Conservation (phyloP, 2,329 filamentous ascomycete genomes). For the Trematosphaeria pertusa region DNA sequence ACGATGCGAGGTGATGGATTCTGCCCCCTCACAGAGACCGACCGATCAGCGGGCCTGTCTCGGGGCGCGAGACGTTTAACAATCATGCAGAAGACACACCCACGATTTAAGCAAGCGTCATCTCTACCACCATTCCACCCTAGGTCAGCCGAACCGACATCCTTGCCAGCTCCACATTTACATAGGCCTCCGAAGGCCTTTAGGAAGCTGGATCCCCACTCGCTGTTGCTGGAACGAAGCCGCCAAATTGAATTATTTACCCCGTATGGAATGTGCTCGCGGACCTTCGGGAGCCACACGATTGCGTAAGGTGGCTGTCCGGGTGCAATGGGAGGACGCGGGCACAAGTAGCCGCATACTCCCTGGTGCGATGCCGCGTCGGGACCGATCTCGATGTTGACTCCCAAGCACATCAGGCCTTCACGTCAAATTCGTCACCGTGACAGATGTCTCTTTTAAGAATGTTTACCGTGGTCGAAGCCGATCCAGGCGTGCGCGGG, state of each 20-base stretch:
- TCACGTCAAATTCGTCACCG: neutral
- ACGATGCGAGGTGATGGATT: slow-evolving; percentile 7
- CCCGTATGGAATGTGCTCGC: too few relatives aligned
- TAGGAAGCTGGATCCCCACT: too few relatives aligned
- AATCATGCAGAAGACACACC: too few relatives aligned
- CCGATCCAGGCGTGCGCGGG: neutral
- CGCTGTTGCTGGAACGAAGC: neutral
- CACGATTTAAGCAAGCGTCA: too few relatives aligned
- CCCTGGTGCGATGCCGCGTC: neutral
- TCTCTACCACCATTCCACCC: too few relatives aligned
- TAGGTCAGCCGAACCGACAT: too few relatives aligned
- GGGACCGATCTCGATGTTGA: neutral
- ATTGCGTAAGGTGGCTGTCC: slow-evolving; percentile 1
- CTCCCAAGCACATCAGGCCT: neutral
- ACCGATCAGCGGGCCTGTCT: neutral
- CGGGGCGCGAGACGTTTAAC: neutral
- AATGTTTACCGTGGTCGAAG: neutral
- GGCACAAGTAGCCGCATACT: too few relatives aligned
- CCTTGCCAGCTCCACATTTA: too few relatives aligned
- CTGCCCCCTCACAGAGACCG: neutral
- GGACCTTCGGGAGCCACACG: too few relatives aligned
- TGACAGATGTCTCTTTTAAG: too few relatives aligned
- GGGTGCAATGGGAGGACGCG: neutral
- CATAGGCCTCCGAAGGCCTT: too few relatives aligned
- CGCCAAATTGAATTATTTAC: too few relatives aligned